A percentile compares a stretch with the other conserved stretches of the same genome.
Conservation (phyloP, 805 yeast species). For the Monosporozyma aquatica region DNA sequence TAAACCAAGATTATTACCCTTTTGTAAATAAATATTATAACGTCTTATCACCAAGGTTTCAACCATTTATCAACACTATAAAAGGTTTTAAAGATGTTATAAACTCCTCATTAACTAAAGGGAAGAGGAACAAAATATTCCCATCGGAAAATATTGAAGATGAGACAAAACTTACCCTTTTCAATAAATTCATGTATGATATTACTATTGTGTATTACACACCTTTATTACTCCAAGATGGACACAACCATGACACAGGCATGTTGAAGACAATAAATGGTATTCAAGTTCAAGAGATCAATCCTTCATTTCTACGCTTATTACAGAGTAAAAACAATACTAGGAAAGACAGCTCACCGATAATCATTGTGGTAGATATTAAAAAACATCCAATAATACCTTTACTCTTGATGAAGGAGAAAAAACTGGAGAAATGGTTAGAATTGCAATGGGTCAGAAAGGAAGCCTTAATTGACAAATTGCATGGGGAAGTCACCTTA, state of each 20-base stretch:
- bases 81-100: slow-evolving; percentile 25
- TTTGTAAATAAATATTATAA: slow-evolving; percentile 53
- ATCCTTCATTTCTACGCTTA: slow-evolving; percentile 27
- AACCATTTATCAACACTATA: slow-evolving; percentile 45
- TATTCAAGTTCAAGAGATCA: slow-evolving; percentile 26
- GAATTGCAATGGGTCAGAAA: slow-evolving; percentile 67
- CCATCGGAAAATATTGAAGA: not conserved
- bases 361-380: slow-evolving; percentile 39
- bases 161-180: not conserved
- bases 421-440: slow-evolving; percentile 62
- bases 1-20: slow-evolving; percentile 39
- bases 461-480: slow-evolving; percentile 41
- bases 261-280: slow-evolving; percentile 15
- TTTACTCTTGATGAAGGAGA: slow-evolving; percentile 44
- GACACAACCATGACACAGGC: slow-evolving; percentile 21
- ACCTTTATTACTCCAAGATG: slow-evolving; percentile 16
- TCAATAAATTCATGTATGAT: slow-evolving; percentile 23
- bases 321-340: not conserved
- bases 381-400: slow-evolving; percentile 35
- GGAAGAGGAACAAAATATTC: slow-evolving; percentile 22
- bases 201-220: slow-evolving; percentile 33
- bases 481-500: not conserved
- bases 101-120: slow-evolving; percentile 1
- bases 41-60: slow-evolving; percentile 70
- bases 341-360: slow-evolving; percentile 14